A percentile compares a stretch with the other conserved stretches of the same genome.
Evolutionary conservation across 225 moss, liverwort and hornwort species (phyloP).

Genomic region (Neckera pumila): DNA sequence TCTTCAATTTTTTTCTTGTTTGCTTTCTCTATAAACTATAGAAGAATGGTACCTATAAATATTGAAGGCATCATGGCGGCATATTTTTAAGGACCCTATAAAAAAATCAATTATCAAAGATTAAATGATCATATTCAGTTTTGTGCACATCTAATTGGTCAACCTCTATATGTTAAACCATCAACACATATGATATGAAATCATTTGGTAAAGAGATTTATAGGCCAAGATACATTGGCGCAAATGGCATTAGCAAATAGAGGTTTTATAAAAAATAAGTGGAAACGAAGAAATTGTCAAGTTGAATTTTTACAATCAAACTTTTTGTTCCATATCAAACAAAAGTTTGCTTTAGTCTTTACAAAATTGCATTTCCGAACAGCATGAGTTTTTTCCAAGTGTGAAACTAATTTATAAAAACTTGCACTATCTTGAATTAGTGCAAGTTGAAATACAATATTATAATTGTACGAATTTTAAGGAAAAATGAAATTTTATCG

Average conservation of each 20-base stretch:
- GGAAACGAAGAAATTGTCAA: background rate
- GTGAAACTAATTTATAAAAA: background rate
- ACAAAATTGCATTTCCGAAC: accelerated
- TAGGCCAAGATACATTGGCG: background rate
- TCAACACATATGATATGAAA: background rate
- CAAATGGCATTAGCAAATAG: background rate
- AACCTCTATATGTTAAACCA: too few species aligned
- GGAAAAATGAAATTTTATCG: background rate
- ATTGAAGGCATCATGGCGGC: background rate
- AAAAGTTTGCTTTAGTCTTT: background rate
- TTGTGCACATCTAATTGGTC: background rate
- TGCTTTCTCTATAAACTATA: background rate
- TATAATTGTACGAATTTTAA: background rate
- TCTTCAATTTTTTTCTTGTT: background rate
- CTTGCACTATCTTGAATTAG: background rate
- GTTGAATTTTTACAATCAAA: background rate
- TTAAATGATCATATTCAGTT: too few species aligned
- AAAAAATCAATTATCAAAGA: background rate
- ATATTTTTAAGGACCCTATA: background rate
- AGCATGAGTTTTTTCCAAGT: background rate
- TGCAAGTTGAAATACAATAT: background rate
- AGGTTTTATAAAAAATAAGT: background rate
- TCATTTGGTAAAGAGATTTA: background rate
- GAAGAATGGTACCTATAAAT: accelerated
- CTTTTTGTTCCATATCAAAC: background rate